Percentiles rank a stretch among this genome's conserved stretches.
These are phyloP conservation scores for Fusarium sp. DNA, from an alignment of 2,329 filamentous ascomycete species.

Conservation along the genomic window DNA sequence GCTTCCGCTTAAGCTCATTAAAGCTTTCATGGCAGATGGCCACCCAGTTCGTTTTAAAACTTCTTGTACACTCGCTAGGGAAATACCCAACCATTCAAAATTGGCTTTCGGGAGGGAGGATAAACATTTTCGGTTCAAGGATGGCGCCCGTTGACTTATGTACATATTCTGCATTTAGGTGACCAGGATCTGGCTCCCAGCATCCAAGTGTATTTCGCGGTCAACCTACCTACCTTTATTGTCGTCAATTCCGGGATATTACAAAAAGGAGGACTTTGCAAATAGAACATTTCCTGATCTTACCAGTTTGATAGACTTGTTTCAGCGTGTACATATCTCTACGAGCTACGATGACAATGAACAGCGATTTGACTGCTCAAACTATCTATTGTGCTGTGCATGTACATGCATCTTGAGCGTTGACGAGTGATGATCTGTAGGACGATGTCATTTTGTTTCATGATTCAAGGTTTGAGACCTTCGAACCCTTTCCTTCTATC, in stretches of 20 bases:
- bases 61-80: constrained; percentile 55
- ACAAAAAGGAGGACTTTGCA: constrained; percentile 22
- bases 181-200: constrained; percentile 14
- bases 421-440: neutral
- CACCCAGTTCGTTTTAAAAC: constrained; percentile 39
- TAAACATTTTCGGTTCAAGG: constrained; percentile 35
- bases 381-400: neutral
- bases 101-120: constrained; percentile 39
- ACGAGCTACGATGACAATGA: constrained; percentile 44
- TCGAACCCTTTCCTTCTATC: neutral
- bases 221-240: constrained; percentile 16
- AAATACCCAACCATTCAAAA: constrained; percentile 45
- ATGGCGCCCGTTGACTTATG: constrained; percentile 44
- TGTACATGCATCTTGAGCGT: neutral
- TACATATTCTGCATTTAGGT: constrained; percentile 47
- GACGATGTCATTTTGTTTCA: neutral
- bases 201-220: constrained; percentile 5
- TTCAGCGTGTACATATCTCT: constrained; percentile 32
- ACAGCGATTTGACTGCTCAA: constrained; percentile 26
- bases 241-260: constrained; percentile 22
- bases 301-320: constrained; percentile 31
- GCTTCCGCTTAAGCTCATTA: constrained; percentile 51
- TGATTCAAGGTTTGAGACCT: neutral
- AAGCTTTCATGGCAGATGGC: constrained; percentile 1
- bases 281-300: constrained; percentile 34